Evolutionary conservation across 2,329 filamentous ascomycete genomes (phyloP).

Genomic region (Alternaria angustiovoidea): DNA sequence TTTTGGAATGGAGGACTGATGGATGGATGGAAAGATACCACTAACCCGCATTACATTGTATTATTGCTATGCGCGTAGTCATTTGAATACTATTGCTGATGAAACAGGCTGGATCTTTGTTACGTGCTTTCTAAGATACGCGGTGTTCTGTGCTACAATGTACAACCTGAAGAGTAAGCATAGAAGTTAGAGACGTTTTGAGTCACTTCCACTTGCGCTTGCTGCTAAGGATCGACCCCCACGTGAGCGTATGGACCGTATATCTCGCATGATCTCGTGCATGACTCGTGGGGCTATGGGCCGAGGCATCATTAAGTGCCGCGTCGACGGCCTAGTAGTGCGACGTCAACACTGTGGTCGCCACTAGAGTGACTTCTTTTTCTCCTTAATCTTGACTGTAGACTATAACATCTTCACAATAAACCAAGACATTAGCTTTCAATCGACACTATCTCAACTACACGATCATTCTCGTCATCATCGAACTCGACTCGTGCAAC

Average conservation of each 20-base stretch:
- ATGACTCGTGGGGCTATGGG: slow-evolving; percentile 12
- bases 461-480: background rate
- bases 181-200: background rate
- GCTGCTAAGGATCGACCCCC: background rate
- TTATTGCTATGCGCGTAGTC: slow-evolving; percentile 2
- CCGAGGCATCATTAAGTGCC: slow-evolving; percentile 19
- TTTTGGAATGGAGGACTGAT: slow-evolving; percentile 3
- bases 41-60: background rate
- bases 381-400: background rate
- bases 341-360: slow-evolving; percentile 25
- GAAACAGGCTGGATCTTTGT: background rate
- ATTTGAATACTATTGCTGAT: slow-evolving; percentile 6
- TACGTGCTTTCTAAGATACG: background rate
- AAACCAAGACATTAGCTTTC: background rate
- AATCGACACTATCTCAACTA: too few relatives aligned
- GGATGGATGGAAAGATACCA: slow-evolving; percentile 14
- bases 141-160: background rate
- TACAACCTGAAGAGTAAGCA: background rate
- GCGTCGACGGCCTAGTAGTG: slow-evolving; percentile 7
- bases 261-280: slow-evolving; percentile 7
- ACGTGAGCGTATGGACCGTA: slow-evolving; percentile 13
- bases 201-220: too few relatives aligned
- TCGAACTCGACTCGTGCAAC: background rate
- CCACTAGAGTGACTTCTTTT: slow-evolving; percentile 3
- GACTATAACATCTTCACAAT: background rate